Evolutionary conservation across 805 yeast species (phyloP).

Genomic region (Metschnikowia reukaufii): DNA sequence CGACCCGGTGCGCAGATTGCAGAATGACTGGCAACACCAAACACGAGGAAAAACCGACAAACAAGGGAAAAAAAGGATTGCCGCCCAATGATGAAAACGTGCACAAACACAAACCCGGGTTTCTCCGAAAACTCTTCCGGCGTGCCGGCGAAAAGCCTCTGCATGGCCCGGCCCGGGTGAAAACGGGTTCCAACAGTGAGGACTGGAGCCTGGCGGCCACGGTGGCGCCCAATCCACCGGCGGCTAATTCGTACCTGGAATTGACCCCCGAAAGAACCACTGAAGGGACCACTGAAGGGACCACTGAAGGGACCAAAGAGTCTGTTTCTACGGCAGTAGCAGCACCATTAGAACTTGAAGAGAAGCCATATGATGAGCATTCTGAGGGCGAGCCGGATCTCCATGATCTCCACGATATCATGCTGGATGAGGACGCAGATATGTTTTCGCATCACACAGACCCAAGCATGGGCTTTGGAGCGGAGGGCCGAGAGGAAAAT

Average conservation of each 20-base stretch:
- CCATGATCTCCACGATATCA: constrained; percentile 16
- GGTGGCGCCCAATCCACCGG: neutral
- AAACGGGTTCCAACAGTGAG: too few species aligned
- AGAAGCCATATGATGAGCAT: constrained; percentile 12
- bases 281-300: neutral
- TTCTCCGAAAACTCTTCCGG: neutral
- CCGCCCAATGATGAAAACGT: too few species aligned
- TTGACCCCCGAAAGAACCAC: neutral
- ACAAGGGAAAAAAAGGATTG: too few species aligned
- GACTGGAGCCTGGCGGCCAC: neutral
- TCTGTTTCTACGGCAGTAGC: neutral
- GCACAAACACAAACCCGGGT: neutral
- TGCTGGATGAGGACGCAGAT: constrained; percentile 19
- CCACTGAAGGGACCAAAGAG: neutral
- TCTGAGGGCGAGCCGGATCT: constrained; percentile 16
- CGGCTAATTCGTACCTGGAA: neutral
- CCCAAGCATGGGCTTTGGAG: too few species aligned
- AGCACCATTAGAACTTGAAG: neutral
- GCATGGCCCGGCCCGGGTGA: too few species aligned
- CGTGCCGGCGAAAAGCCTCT: neutral
- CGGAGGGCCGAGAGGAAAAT: too few species aligned
- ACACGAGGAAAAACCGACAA: too few species aligned
- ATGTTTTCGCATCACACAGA: constrained; percentile 9
- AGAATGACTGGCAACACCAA: too few species aligned
- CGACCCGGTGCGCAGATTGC: too few species aligned